Evolutionary conservation across 208 protist genomes (phyloP), one percentile per base, ranked within the genome.

Genomic region (Crithidia sp.): DNA sequence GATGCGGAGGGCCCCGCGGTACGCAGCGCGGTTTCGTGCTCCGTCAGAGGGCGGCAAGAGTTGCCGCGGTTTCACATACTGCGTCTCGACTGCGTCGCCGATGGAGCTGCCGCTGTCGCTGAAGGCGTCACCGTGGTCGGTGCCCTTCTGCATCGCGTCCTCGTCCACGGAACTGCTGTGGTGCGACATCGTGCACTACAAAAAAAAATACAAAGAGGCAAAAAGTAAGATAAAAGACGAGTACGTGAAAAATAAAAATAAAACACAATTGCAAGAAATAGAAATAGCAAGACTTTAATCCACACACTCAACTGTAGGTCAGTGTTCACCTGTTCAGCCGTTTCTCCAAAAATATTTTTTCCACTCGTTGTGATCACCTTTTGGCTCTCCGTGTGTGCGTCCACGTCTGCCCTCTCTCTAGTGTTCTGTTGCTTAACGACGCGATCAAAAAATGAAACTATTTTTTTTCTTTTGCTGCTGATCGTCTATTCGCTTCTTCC

Each of bases 1-100:
- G 14, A 83, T 83, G 55, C 74, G 79, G 13, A 76, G 76, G 8
- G 14, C 54, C 5, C 44, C 67, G n/a, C 63, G 56, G 28, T 55
- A 55, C 12, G 56, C 28, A 12, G 40, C 39, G 43, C 49, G 40
- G 17, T 28, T 28, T 28, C 28, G 28, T 28, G 28, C 28, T 28
- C 28, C 28, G 28, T 28, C 28, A 28, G 28, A 28, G 28, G 28
- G 28, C 28, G 28, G 28, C 28, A 28, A 28, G 28, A 28, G 28
- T 28, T 28, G 28, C 28, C 28, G 28, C 28, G 28, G 28, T 1
- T 28, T 1, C 28, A 28, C 28, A 1, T 28, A 28, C 1, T 28
- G 28, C 28, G 28, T 28, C 28, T 28, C 28, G 28, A 28, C 28
- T 28, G 28, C 28, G 9, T 7, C 53, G 5, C 52, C 54, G 41